Evolutionary conservation across 306 rosid genomes (phyloP), one percentile per base, ranked within the genome.

Genomic region (Ochetophila trinervis): DNA sequence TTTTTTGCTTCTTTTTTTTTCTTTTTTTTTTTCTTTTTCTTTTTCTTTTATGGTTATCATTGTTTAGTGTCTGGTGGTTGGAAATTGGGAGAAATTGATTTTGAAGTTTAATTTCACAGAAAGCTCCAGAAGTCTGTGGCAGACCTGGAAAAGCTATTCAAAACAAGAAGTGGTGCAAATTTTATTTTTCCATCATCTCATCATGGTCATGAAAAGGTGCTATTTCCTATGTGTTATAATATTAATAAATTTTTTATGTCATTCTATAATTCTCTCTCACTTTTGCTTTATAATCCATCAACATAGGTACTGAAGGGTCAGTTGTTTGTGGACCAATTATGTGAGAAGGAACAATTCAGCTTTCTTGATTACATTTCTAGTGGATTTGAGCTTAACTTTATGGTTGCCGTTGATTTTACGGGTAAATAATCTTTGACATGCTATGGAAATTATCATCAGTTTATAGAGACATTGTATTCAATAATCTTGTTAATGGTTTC

Each of bases 361-460:
- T 93, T 93, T 76, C 69, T 93, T 19, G 99, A 93, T 64, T 93
- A 93, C 78, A 84, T 89, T 74, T 87, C 94, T 17, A 84, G 81
- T 69, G 97, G 97, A 55, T 93, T 87, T 79, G 88, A 87, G 80
- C 85, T 93, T 18, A 93, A 90, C 78, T 93, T 87, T 70, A 89
- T 89, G 99, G 97, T 93, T 57, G 97, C 94, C 4, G 80, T 93
- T 16, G 98, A 93, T 67, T 89, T 93, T 83, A 93, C 94, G 0
- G 91, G 99, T 93, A 75, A 42, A 32, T 42, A 16, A n/a, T n/a
- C n/a, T 48, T 18, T 62, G 34, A 37, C 55, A 19, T 58, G 5
- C 53, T 49, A 49, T 5, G n/a, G 17, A 49, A 49, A 49, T 49
- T 49, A 17, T 5, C 53, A 13, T 13, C 19, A 16, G 0, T 19